Base-by-base conservation (phyloP, 495 filamentous ascomycete genomes). In the Penicillium canariense region DNA sequence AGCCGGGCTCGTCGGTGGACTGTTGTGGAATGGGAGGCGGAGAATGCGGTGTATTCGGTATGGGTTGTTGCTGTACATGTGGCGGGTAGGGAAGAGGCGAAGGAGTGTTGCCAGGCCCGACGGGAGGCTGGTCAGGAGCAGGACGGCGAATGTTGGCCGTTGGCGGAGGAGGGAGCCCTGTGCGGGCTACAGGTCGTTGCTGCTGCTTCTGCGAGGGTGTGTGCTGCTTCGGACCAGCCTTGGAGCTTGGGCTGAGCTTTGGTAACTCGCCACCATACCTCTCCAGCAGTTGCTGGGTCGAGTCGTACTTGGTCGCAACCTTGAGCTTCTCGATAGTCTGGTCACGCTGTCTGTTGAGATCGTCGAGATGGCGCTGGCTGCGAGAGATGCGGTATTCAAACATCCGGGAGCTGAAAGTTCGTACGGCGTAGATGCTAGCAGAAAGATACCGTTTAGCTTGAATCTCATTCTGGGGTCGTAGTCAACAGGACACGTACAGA, bases 291-390 rank as follows among this genome's bases (percentile, higher is more conserved):
- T 96, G 84, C 65, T 95, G 88, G 14, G 94, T 98, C 6, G 91
- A 91, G 70, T 96, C 87, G 73, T 95, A 98, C 66, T 89, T 96
- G 30, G 94, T 98, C 17, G 91, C 91, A 26, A 84, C 82, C 71
- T 97, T 98, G 44, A 98, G 83, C 71, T 91, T 92, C 64, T 95
- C 88, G 58, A 98, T 96, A 1, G 91, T 95, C 61, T 84, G 83
- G 48, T 87, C 82, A 40, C 91, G 84, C 70, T 96, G 87, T 50
- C 82, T 78, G 47, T 93, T 80, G 10, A 90, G 79, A 2, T 77
- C 80, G 50, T 96, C 86, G 22, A 96, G 78, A n/a, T 83, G 78
- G 20, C 72, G 58, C 61, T 86, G 84, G 11, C 85, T 77, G 8
- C 72, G 81, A 23, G 84, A 79, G 62, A 94, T 87, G 45, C 90